A percentile compares a stretch with the other conserved stretches of the same genome.
Evolutionary conservation across 1,284 basidiomycete genomes (phyloP).

Genomic region (Cryptococcus jaspeensis): DNA sequence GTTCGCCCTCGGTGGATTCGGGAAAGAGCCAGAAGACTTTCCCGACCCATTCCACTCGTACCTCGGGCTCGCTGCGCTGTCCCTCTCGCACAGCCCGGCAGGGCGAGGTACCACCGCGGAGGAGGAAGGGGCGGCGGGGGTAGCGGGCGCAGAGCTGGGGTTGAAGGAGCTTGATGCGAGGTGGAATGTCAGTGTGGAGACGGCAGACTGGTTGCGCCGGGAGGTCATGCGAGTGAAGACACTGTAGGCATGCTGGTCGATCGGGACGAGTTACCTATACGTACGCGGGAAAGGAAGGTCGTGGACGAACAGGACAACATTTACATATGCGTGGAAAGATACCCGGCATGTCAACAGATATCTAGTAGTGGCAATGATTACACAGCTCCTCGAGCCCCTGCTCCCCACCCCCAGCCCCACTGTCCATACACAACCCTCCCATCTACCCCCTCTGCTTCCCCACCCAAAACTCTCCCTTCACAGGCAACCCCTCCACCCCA

Average conservation of each 20-base stretch:
- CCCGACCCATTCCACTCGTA: slow-evolving; percentile 93
- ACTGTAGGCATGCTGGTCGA: neutral
- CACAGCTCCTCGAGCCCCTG: slow-evolving; percentile 4
- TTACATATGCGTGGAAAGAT: neutral
- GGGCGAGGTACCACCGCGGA: slow-evolving; percentile 36
- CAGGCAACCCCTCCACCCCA: slow-evolving; percentile 37
- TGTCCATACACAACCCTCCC: slow-evolving; percentile 31
- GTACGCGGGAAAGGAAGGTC: neutral
- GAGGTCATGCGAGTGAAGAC: slow-evolving; percentile 19
- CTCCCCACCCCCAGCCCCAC: slow-evolving; percentile 42
- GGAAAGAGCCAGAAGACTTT: slow-evolving; percentile 71
- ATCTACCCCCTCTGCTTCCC: slow-evolving; percentile 26
- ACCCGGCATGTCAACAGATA: slow-evolving; percentile 4
- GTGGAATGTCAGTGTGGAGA: slow-evolving; percentile 66
- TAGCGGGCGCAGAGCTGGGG: slow-evolving; percentile 53
- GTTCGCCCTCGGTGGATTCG: slow-evolving; percentile 79
- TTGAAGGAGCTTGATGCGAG: slow-evolving; percentile 63
- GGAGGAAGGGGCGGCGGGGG: neutral
- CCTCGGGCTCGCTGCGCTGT: slow-evolving; percentile 74
- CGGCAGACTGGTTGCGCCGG: slow-evolving; percentile 62
- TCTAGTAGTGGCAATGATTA: neutral
- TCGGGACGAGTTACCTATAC: neutral
- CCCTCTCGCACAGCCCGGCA: slow-evolving; percentile 59
- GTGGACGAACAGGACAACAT: slow-evolving; percentile 1
- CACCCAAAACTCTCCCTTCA: slow-evolving; percentile 44